Percentiles rank a stretch among this genome's conserved stretches.
phyloP scores from a whole-genome alignment of 768 basidiomycete species.

The Ramaria rubella region DNA sequence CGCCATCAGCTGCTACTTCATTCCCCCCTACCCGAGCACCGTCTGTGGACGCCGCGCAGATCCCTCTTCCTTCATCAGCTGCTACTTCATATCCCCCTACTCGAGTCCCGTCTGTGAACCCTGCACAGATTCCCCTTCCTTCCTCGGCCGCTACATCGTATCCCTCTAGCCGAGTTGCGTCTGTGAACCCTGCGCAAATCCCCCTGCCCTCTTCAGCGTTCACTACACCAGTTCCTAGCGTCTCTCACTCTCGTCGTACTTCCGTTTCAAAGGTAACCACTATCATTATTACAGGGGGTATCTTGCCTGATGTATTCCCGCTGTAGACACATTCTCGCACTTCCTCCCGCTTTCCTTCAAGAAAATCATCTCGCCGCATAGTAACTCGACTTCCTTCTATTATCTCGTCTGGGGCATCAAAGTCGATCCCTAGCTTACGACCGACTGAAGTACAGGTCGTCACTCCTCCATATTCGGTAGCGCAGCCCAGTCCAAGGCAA shows the following conservation, averaged over 20 bases:
- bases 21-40: not conserved
- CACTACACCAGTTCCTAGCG: slow-evolving; percentile 6
- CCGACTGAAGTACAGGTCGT: too few species aligned
- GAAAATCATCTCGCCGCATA: slow-evolving; percentile 4
- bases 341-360: slow-evolving; percentile 1
- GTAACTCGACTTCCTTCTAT: slow-evolving; percentile 10
- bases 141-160: too few species aligned
- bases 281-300: not conserved
- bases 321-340: slow-evolving; percentile 1
- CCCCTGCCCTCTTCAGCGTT: slow-evolving; percentile 4
- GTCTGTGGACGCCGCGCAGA: not conserved
- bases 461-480: too few species aligned
- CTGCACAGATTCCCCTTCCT: too few species aligned
- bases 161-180: not conserved
- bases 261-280: not conserved
- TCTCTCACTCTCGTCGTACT: not conserved
- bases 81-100: too few species aligned
- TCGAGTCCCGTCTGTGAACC: not conserved
- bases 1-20: slow-evolving; percentile 2
- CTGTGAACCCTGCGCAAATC: not conserved
- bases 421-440: not conserved
- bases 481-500: not conserved
- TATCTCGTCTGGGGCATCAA: slow-evolving; percentile 1
- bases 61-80: slow-evolving; percentile 4
- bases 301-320: not conserved